Evolutionary conservation across 1,284 basidiomycete species (phyloP).

Genomic region (Cryptococcus sp.): DNA sequence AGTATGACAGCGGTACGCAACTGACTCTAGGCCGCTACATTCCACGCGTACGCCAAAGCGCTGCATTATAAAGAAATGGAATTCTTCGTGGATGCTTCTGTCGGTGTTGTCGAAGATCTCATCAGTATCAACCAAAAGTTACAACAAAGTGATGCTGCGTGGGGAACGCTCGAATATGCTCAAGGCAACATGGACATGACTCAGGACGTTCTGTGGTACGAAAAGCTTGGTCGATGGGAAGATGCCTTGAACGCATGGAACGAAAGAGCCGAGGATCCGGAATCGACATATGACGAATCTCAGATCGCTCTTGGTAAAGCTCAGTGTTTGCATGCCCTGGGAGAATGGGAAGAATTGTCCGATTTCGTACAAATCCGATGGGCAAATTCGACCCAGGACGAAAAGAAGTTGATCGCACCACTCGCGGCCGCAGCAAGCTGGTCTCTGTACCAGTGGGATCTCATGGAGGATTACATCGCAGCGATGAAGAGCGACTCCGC

Average conservation of each 20-base stretch:
- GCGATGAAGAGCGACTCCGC: slow-evolving; percentile 92
- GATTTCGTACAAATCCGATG: slow-evolving; percentile 84
- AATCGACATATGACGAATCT: slow-evolving; percentile 59
- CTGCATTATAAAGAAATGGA: slow-evolving; percentile 99
- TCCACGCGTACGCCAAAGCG: slow-evolving; percentile 95
- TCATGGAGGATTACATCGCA: slow-evolving; percentile 95
- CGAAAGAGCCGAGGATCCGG: slow-evolving; percentile 35
- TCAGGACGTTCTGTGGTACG: slow-evolving; percentile 72
- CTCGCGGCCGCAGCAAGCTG: slow-evolving; percentile 96
- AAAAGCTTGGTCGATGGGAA: slow-evolving; percentile 93
- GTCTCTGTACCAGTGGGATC: slow-evolving; percentile 95
- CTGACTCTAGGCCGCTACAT: slow-evolving; percentile 61
- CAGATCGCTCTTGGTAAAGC: slow-evolving; percentile 75
- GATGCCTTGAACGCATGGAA: slow-evolving; percentile 81
- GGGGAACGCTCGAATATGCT: slow-evolving; percentile 86
- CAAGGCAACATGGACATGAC: slow-evolving; percentile 55
- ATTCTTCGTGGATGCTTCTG: slow-evolving; percentile 76
- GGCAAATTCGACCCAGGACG: slow-evolving; percentile 75
- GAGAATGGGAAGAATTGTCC: slow-evolving; percentile 94
- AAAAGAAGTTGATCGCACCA: slow-evolving; percentile 87
- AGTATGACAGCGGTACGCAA: slow-evolving; percentile 7
- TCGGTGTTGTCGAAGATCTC: slow-evolving; percentile 79
- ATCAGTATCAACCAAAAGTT: slow-evolving; percentile 97
- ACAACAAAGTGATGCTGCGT: slow-evolving; percentile 94
- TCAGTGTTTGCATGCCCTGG: slow-evolving; percentile 93